A percentile compares a stretch with the other conserved stretches of the same genome.
Evolutionary conservation across 2,329 filamentous ascomycete genomes (phyloP).

Genomic region (Sporothrix phasma): DNA sequence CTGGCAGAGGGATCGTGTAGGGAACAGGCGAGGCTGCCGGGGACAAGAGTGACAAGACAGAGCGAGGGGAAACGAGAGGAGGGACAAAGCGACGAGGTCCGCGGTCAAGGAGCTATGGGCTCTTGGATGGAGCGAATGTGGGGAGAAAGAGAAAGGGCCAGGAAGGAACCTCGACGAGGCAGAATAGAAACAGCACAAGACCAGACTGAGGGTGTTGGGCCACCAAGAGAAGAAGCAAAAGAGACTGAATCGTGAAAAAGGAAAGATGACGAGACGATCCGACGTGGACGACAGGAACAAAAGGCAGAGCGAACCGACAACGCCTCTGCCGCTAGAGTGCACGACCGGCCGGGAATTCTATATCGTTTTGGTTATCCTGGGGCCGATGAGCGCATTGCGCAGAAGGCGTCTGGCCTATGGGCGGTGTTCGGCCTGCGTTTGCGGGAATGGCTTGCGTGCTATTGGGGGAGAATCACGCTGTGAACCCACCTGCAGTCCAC

Average conservation of each 20-base stretch:
- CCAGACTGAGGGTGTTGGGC: background rate
- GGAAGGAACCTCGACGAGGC: background rate
- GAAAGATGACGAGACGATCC: background rate
- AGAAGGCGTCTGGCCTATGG: background rate
- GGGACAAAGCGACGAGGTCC: background rate
- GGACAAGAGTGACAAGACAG: background rate
- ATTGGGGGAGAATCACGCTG: constrained; percentile 8
- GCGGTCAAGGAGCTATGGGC: background rate
- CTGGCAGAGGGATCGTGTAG: background rate
- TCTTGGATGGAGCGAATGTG: background rate
- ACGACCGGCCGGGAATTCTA: background rate
- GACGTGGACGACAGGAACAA: background rate
- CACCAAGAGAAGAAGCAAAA: background rate
- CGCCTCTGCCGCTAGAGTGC: background rate
- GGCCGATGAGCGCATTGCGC: background rate
- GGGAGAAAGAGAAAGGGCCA: background rate
- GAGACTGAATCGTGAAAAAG: background rate
- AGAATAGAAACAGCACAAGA: background rate
- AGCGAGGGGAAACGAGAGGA: background rate
- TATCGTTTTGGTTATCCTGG: background rate
- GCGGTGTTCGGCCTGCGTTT: background rate
- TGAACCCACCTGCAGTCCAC: background rate
- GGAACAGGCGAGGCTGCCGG: background rate
- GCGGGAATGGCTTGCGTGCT: constrained; percentile 5
- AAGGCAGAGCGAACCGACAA: background rate